A percentile compares a stretch with the other conserved stretches of the same genome.
Evolutionary conservation across 345 rosid genomes (phyloP).

Genomic region (Gossypium anomalum): DNA sequence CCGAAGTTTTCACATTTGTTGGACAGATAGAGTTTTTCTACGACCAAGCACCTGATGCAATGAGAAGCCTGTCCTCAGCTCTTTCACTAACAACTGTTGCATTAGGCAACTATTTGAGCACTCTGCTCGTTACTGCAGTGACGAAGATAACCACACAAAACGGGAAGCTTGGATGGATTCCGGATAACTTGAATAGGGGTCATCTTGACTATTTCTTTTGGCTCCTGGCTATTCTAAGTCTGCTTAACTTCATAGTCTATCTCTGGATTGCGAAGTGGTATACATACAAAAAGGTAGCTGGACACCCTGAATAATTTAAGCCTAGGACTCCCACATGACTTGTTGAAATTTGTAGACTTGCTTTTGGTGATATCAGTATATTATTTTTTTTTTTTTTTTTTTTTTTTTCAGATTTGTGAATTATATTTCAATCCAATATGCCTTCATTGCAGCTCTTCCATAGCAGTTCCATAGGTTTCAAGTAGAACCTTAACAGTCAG

Average conservation of each 20-base stretch:
- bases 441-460: background rate
- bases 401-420: background rate
- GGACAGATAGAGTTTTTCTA: slow-evolving; percentile 90
- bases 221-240: slow-evolving; percentile 64
- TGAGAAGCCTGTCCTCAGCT: slow-evolving; percentile 89
- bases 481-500: slow-evolving; percentile 73
- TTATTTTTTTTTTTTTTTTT: background rate
- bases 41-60: slow-evolving; percentile 95
- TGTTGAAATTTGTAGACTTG: background rate
- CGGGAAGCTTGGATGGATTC: slow-evolving; percentile 83
- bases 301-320: background rate
- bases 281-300: slow-evolving; percentile 59
- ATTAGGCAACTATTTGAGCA: slow-evolving; percentile 76
- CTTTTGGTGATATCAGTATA: background rate
- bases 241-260: slow-evolving; percentile 64
- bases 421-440: background rate
- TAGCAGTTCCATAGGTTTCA: slow-evolving; percentile 14
- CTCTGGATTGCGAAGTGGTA: slow-evolving; percentile 68
- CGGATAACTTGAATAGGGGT: slow-evolving; percentile 69
- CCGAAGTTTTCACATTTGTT: slow-evolving; percentile 76
- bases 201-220: slow-evolving; percentile 91
- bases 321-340: background rate
- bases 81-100: slow-evolving; percentile 73
- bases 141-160: slow-evolving; percentile 44
- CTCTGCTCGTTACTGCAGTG: slow-evolving; percentile 60